phyloP scores from a whole-genome alignment of 2,329 filamentous ascomycete species.

The Immersiporthe knoxdaviesiana region DNA sequence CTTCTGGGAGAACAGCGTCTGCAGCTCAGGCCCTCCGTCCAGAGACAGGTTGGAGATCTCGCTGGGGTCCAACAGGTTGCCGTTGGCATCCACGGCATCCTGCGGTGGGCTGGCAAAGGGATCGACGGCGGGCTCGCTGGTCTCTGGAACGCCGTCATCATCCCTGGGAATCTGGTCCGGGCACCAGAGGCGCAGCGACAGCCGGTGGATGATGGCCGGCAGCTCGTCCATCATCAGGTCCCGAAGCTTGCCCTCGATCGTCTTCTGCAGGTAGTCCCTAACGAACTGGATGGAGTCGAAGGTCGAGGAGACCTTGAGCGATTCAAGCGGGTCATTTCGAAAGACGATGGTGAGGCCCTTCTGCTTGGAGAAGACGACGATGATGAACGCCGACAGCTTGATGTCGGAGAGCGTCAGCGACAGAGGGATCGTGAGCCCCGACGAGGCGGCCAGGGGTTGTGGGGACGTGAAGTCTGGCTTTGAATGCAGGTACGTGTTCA shows the following conservation, averaged over 20 bases:
- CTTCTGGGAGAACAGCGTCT: constrained; percentile 93
- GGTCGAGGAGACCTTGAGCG: constrained; percentile 96
- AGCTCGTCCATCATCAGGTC: constrained; percentile 98
- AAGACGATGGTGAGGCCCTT: constrained; percentile 97
- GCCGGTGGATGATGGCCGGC: constrained; percentile 90
- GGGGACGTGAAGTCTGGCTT: constrained; percentile 93
- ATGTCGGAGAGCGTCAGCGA: constrained; percentile 97
- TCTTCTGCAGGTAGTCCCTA: constrained; percentile 92
- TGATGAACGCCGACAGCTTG: constrained; percentile 94
- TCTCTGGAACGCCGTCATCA: constrained; percentile 58
- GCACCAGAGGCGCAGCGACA: constrained; percentile 88
- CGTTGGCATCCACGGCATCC: constrained; percentile 80
- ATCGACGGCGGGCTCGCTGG: constrained; percentile 67
- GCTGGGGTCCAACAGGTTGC: constrained; percentile 74
- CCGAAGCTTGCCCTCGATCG: constrained; percentile 90
- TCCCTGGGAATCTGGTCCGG: constrained; percentile 79
- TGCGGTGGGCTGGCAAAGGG: constrained; percentile 80
- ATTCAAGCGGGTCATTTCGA: constrained; percentile 96
- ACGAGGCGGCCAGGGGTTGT: constrained; percentile 85
- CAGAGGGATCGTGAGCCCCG: constrained; percentile 92
- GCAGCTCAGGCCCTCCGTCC: constrained; percentile 78
- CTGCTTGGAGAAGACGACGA: constrained; percentile 95
- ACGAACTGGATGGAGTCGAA: constrained; percentile 99
- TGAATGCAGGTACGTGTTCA: constrained; percentile 93
- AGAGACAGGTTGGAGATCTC: constrained; percentile 78